These are phyloP conservation scores for Scheffersomyces cryptocercus DNA, from an alignment of 1,139 yeast genomes.

Conservation along the genomic window DNA sequence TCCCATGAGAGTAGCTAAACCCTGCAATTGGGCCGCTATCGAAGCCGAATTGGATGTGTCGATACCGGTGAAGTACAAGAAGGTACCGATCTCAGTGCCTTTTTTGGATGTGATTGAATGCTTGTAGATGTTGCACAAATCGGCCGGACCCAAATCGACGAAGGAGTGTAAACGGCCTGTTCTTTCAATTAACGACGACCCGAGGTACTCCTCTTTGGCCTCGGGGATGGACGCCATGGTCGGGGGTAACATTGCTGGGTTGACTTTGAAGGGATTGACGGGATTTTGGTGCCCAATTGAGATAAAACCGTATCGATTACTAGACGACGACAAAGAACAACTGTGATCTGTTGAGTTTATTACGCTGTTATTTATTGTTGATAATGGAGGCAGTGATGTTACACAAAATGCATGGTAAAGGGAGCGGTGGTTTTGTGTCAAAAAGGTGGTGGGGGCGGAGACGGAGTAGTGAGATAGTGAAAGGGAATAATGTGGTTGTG, in stretches of 20 bases:
- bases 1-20: slow-evolving; percentile 71
- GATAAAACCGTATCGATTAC: background rate
- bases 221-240: slow-evolving; percentile 50
- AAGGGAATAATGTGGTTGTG: no score
- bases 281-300: background rate
- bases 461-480: no score
- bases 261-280: background rate
- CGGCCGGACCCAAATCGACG: slow-evolving; percentile 81
- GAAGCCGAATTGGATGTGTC: slow-evolving; percentile 60
- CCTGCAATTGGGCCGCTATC: slow-evolving; percentile 71
- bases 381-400: slow-evolving; percentile 3
- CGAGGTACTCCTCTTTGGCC: slow-evolving; percentile 53
- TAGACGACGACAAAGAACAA: slow-evolving; percentile 1
- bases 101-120: slow-evolving; percentile 42
- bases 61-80: slow-evolving; percentile 57
- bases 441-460: no score
- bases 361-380: slow-evolving; percentile 1
- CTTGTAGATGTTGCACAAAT: slow-evolving; percentile 72
- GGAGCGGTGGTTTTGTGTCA: background rate
- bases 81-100: slow-evolving; percentile 49
- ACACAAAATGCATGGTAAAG: background rate
- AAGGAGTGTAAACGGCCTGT: slow-evolving; percentile 50
- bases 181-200: slow-evolving; percentile 53
- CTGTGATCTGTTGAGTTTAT: background rate
- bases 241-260: slow-evolving; percentile 38